A percentile compares a stretch with the other conserved stretches of the same genome.
Conservation (phyloP, 1,139 yeast genomes). For the Yamadazyma blattariae region DNA sequence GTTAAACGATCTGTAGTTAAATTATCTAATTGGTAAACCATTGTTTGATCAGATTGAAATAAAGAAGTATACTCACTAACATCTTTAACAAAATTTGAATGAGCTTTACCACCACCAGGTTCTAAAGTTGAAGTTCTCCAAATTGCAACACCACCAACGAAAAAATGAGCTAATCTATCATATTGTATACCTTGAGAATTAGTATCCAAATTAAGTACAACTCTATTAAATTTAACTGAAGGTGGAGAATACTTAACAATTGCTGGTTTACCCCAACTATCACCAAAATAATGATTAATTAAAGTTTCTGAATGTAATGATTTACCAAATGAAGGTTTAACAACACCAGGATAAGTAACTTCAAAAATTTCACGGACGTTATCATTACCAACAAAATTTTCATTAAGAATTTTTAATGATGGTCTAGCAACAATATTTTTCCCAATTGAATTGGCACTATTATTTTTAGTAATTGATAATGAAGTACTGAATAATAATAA, state of each 20-base stretch:
- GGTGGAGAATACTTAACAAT: conserved; percentile 20
- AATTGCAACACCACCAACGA: conserved; percentile 60
- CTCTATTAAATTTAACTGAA: conserved; percentile 50
- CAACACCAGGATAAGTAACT: conserved; percentile 30
- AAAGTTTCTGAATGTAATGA: conserved; percentile 24
- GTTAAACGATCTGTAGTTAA: conserved; percentile 52
- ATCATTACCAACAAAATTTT: background rate
- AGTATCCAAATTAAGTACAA: conserved; percentile 57
- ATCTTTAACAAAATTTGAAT: conserved; percentile 58
- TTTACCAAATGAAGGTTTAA: conserved; percentile 26
- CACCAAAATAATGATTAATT: conserved; percentile 34
- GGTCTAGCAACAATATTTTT: too few relatives aligned
- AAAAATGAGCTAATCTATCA: conserved; percentile 73
- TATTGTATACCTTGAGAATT: conserved; percentile 67
- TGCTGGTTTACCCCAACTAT: conserved; percentile 37
- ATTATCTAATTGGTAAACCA: conserved; percentile 64
- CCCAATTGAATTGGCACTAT: too few relatives aligned
- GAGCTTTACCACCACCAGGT: conserved; percentile 53
- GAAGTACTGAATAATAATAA: too few relatives aligned
- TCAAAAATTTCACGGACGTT: conserved; percentile 17
- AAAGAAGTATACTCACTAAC: conserved; percentile 55
- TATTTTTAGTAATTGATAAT: too few relatives aligned
- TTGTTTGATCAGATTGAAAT: conserved; percentile 38
- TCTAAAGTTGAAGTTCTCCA: conserved; percentile 90
- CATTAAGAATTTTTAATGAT: conserved; percentile 2